A percentile compares a stretch with the other conserved stretches of the same genome.
These are phyloP conservation scores for Arctium minus DNA, from an alignment of 129 eudicot species.

Conservation along the genomic window DNA sequence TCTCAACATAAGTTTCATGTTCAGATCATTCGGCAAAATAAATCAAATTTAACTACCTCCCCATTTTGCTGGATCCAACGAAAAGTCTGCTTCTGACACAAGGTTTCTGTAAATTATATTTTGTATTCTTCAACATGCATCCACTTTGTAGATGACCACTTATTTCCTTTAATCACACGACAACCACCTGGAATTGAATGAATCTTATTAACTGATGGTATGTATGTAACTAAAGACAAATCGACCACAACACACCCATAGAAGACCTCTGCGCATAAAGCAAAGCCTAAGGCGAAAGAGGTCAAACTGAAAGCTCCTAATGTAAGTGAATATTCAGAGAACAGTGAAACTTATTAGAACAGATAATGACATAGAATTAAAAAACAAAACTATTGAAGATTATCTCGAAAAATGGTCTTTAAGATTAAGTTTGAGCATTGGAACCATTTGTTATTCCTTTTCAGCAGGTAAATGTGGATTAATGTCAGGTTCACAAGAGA, in stretches of 20 bases:
- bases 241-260: background rate
- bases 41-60: constrained; percentile 59
- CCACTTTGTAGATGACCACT: constrained; percentile 98
- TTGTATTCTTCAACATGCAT: constrained; percentile 89
- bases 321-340: too few relatives aligned
- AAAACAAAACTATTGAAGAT: too few relatives aligned
- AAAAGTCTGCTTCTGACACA: constrained; percentile 97
- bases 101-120: constrained; percentile 59
- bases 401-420: too few relatives aligned
- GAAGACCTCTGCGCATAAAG: too few relatives aligned
- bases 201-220: background rate
- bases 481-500: background rate
- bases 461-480: background rate
- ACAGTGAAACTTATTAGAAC: too few relatives aligned
- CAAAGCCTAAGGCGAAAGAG: too few relatives aligned
- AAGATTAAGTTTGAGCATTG: background rate
- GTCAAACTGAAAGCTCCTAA: too few relatives aligned
- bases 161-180: constrained; percentile 93
- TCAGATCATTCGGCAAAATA: background rate
- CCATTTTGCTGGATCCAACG: constrained; percentile 99
- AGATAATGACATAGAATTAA: too few relatives aligned
- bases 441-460: background rate
- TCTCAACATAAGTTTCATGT: background rate
- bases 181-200: constrained; percentile 67
- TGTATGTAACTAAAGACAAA: background rate